Conservation (phyloP, 2,329 filamentous ascomycete species). For the Sporothrix pseudoabietina region DNA sequence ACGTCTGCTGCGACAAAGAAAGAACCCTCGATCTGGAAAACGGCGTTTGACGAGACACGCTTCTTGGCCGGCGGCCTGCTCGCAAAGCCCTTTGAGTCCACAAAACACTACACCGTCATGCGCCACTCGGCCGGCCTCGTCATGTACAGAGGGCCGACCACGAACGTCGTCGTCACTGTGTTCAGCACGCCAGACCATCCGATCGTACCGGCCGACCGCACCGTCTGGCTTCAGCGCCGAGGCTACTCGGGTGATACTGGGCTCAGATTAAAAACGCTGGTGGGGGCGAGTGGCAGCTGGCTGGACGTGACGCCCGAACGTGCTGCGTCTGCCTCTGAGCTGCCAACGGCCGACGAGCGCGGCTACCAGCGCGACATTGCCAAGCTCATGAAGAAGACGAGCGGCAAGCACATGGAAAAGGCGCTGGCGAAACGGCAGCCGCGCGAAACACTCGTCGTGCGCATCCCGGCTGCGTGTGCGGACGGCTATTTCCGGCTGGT, state of each 20-base stretch:
- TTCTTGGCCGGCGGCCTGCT: slow-evolving; percentile 68
- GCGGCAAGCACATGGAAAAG: slow-evolving; percentile 46
- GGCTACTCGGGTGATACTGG: slow-evolving; percentile 70
- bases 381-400: slow-evolving; percentile 59
- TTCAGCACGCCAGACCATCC: slow-evolving; percentile 57
- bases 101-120: slow-evolving; percentile 66
- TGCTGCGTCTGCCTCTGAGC: slow-evolving; percentile 49
- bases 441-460: slow-evolving; percentile 65
- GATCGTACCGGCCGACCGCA: slow-evolving; percentile 56
- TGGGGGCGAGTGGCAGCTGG: slow-evolving; percentile 63
- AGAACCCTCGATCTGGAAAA: slow-evolving; percentile 15
- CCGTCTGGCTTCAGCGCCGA: slow-evolving; percentile 68
- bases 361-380: slow-evolving; percentile 68
- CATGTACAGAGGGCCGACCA: slow-evolving; percentile 66
- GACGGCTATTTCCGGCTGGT: slow-evolving; percentile 72
- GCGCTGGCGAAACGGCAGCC: slow-evolving; percentile 51
- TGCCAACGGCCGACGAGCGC: slow-evolving; percentile 61
- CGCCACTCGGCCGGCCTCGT: slow-evolving; percentile 66
- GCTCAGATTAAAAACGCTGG: slow-evolving; percentile 65
- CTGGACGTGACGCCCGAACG: slow-evolving; percentile 66
- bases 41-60: slow-evolving; percentile 58
- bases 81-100: slow-evolving; percentile 64
- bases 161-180: slow-evolving; percentile 65
- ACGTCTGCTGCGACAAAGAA: neutral
- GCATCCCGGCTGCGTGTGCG: slow-evolving; percentile 62